phyloP scores from a whole-genome alignment of 148 eudicot genomes.

The Bassia scoparia region DNA sequence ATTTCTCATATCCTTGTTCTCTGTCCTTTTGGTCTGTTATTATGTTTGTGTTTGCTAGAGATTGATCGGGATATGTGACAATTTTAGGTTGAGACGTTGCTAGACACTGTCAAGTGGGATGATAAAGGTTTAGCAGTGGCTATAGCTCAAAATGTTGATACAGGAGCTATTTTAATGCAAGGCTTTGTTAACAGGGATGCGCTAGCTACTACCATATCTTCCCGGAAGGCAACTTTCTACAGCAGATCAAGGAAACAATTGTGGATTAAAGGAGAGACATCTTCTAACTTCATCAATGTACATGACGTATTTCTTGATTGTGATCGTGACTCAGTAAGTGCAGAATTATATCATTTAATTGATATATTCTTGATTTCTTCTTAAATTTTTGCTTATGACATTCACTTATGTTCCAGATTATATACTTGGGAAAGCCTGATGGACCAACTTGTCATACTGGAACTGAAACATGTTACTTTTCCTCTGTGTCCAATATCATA shows the following conservation, averaged over 20 bases:
- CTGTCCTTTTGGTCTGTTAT: background rate
- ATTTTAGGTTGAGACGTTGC: constrained; percentile 69
- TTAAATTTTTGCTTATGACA: background rate
- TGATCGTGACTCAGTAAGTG: constrained; percentile 85
- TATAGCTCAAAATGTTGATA: constrained; percentile 94
- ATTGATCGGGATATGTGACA: constrained; percentile 29
- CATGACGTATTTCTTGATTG: constrained; percentile 79
- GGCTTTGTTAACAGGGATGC: constrained; percentile 91
- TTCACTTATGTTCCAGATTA: constrained; percentile 41
- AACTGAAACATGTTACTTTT: constrained; percentile 88
- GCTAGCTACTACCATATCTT: constrained; percentile 64
- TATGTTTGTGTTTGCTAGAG: background rate
- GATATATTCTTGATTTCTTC: background rate
- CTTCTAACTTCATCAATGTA: constrained; percentile 82
- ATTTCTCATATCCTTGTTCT: background rate
- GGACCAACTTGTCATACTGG: constrained; percentile 97
- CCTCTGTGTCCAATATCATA: constrained; percentile 51
- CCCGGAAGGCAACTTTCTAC: constrained; percentile 88
- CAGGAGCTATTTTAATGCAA: constrained; percentile 97
- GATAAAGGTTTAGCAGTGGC: constrained; percentile 99
- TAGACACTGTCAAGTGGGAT: constrained; percentile 95
- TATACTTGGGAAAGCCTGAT: constrained; percentile 91
- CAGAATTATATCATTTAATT: background rate
- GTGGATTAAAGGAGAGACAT: constrained; percentile 96
- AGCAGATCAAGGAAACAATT: constrained; percentile 80